phyloP scores from a whole-genome alignment of 164 flowering plant genomes.

The Tetracentron sinense region DNA sequence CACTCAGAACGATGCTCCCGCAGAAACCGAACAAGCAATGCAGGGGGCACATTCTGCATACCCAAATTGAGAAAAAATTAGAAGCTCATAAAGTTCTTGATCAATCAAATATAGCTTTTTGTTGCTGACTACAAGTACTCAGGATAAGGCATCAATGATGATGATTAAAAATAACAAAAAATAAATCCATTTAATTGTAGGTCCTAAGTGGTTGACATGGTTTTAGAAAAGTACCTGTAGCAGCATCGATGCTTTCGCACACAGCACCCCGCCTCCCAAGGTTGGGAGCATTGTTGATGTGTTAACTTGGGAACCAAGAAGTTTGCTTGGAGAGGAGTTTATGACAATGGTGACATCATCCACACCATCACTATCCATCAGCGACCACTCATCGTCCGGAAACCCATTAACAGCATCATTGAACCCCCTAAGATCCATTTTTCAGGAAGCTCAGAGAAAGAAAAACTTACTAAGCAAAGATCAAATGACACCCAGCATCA shows the following conservation, averaged over 20 bases:
- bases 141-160: too few relatives aligned
- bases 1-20: conserved; percentile 90
- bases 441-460: neutral
- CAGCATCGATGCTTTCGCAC: conserved; percentile 88
- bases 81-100: too few relatives aligned
- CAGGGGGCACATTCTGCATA: conserved; percentile 90
- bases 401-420: conserved; percentile 87
- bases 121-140: too few relatives aligned
- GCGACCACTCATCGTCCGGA: conserved; percentile 80
- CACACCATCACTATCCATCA: conserved; percentile 60
- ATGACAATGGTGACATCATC: conserved; percentile 73
- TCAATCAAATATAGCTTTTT: too few relatives aligned
- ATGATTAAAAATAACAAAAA: too few relatives aligned
- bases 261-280: conserved; percentile 64
- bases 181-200: too few relatives aligned
- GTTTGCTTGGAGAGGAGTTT: conserved; percentile 59
- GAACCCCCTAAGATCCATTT: conserved; percentile 50
- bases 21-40: conserved; percentile 70
- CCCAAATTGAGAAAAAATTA: too few relatives aligned
- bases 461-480: neutral
- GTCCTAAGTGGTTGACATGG: neutral
- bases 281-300: conserved; percentile 36
- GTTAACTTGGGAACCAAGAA: conserved; percentile 42
- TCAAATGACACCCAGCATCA: neutral
- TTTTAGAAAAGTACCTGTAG: conserved; percentile 44